Percentiles rank a stretch among this genome's conserved stretches.
These are phyloP conservation scores for Mucor lusitanicus DNA, from an alignment of 371 early-diverging fungal species.

Conservation along the genomic window DNA sequence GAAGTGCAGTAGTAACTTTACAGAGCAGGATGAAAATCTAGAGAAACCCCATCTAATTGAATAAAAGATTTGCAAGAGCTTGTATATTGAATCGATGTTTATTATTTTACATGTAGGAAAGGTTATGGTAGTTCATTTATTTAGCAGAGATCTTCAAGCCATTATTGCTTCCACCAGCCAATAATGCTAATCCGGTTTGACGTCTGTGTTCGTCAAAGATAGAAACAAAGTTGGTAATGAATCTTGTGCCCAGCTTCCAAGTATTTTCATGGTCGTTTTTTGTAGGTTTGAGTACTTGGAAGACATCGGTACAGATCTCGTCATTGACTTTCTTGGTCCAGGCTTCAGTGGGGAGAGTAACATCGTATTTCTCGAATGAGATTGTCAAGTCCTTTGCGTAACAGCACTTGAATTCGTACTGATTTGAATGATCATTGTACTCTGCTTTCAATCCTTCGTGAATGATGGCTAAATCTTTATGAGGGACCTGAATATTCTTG, in stretches of 20 bases:
- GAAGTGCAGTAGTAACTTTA: not conserved
- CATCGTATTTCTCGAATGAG: not conserved
- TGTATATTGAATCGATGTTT: not conserved
- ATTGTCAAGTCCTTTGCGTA: conserved; percentile 4
- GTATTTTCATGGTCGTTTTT: not conserved
- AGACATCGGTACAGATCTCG: not conserved
- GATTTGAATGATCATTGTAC: not conserved
- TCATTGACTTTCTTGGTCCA: conserved; percentile 3
- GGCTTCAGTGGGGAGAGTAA: conserved; percentile 6
- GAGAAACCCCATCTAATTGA: not conserved
- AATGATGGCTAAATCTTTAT: not conserved
- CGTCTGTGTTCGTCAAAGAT: not conserved
- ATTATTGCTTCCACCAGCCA: not conserved
- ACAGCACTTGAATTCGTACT: conserved; percentile 6
- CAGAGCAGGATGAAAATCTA: not conserved
- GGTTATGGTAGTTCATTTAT: not conserved
- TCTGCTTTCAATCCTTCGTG: not conserved
- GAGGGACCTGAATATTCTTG: not conserved
- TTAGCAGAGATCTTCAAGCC: not conserved
- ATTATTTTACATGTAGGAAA: not conserved
- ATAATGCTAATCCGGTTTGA: conserved; percentile 3
- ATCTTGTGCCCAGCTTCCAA: conserved; percentile 14
- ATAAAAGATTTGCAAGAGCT: not conserved
- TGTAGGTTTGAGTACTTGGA: not conserved
- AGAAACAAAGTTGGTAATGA: conserved; percentile 5